Evolutionary conservation across 495 filamentous ascomycete species (phyloP), one percentile per base, ranked within the genome.

Genomic region (Filosporella fistucella): DNA sequence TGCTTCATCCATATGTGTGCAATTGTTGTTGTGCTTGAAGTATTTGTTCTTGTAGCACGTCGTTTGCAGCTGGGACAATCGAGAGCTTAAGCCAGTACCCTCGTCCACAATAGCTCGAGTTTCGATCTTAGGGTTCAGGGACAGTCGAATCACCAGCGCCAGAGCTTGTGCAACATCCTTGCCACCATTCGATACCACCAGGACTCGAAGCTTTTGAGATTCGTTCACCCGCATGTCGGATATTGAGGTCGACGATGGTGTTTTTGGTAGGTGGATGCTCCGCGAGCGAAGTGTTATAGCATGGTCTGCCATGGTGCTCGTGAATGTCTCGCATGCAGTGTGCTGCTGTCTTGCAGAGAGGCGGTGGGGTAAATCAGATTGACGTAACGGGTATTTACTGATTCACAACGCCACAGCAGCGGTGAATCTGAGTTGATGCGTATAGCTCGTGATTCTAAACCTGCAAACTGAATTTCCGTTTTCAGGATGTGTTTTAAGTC

Each of bases 21-120:
- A 32, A 1, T 25, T 21, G 32, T 35, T 35, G 32, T 4, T n/a
- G 13, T 4, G 20, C 30, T 35, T 44, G 23, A 57, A 55, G 7
- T 16, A 23, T 40, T 44, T 52, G 49, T 77, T 79, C 55, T 70
- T 66, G 41, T 69, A 60, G 9, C 71, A 68, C 14, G 74, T 64
- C 16, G 76, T 71, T 43, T 76, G 70, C n/a, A n/a, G n/a, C 52
- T 77, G 75, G 1, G 68, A 67, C 22, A 79, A 57, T 30, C 76
- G 62, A 47, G 73, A 58, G 2, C 71, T 68, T 12, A 51, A 51
- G 28, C 26, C 51, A 34, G 43, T 17, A 47, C 72, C 61, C 24
- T 76, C 72, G 56, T 79, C 76, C 52, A 74, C 68, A 34, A 79
- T 71, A 42, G 73, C 74, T 23, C 74, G 66, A 0, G 68, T 76